Evolutionary conservation across 148 eudicot genomes (phyloP).

Genomic region (Vaccinium vitisidaea): DNA sequence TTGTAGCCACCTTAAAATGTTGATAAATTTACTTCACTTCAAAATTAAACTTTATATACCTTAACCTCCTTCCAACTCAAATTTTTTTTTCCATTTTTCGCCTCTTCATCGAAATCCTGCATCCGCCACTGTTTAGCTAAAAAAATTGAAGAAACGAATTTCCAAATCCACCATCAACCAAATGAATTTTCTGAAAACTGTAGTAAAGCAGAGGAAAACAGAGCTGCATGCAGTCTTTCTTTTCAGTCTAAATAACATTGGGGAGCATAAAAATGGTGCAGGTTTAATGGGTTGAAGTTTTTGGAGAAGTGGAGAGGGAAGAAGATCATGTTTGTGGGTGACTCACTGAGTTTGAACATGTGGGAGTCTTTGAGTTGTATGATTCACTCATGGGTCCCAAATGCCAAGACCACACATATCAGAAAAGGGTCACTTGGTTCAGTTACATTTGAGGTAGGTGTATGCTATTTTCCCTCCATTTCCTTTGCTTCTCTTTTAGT

Average conservation of each 20-base stretch:
- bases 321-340: constrained; percentile 94
- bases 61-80: neutral
- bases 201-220: neutral
- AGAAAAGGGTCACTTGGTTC: constrained; percentile 43
- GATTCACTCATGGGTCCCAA: constrained; percentile 76
- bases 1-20: neutral
- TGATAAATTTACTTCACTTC: neutral
- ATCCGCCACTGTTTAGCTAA: neutral
- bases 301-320: constrained; percentile 74
- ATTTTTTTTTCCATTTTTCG: neutral
- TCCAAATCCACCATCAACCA: neutral
- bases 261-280: constrained; percentile 23
- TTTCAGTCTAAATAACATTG: neutral
- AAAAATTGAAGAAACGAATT: neutral
- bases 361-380: constrained; percentile 75
- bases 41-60: neutral
- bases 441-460: constrained; percentile 56
- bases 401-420: constrained; percentile 41
- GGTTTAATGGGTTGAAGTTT: constrained; percentile 74
- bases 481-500: neutral
- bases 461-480: neutral
- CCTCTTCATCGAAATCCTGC: neutral
- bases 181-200: neutral
- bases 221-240: neutral
- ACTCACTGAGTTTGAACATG: constrained; percentile 73